Percentiles rank a stretch among this genome's conserved stretches.
These are phyloP conservation scores for Yamadazyma conglobata DNA, from an alignment of 1,139 yeast genomes.

Conservation along the genomic window DNA sequence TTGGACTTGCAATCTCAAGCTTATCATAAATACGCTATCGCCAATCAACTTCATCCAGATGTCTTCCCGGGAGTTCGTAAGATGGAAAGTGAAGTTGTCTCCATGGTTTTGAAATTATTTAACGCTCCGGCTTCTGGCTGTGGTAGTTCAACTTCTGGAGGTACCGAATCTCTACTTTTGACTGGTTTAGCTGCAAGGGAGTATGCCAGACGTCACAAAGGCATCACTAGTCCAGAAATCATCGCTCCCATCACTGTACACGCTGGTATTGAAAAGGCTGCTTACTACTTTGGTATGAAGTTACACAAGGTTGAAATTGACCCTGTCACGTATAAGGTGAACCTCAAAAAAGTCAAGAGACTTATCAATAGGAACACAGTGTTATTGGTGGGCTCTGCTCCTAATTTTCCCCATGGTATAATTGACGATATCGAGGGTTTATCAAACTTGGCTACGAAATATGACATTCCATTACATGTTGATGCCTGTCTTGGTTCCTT, in stretches of 20 bases:
- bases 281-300: slow-evolving; percentile 84
- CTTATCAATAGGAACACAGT: slow-evolving; percentile 78
- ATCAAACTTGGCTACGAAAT: slow-evolving; percentile 58
- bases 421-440: slow-evolving; percentile 82
- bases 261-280: slow-evolving; percentile 95
- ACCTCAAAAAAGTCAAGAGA: slow-evolving; percentile 56
- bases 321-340: slow-evolving; percentile 64
- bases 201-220: slow-evolving; percentile 50
- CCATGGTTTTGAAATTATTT: slow-evolving; percentile 81
- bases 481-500: slow-evolving; percentile 96
- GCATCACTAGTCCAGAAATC: slow-evolving; percentile 76
- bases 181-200: slow-evolving; percentile 87
- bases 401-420: slow-evolving; percentile 95
- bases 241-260: slow-evolving; percentile 88
- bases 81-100: slow-evolving; percentile 93
- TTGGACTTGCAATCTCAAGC: slow-evolving; percentile 73
- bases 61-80: slow-evolving; percentile 95
- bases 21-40: slow-evolving; percentile 72
- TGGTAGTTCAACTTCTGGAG: slow-evolving; percentile 96
- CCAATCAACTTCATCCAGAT: slow-evolving; percentile 95
- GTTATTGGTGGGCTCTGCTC: slow-evolving; percentile 87
- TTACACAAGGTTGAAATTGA: slow-evolving; percentile 78
- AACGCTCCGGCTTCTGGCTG: slow-evolving; percentile 72
- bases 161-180: slow-evolving; percentile 85
- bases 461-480: slow-evolving; percentile 81